phyloP scores from a whole-genome alignment of 2,329 filamentous ascomycete species.

The Ceratocystis eucalypticola region DNA sequence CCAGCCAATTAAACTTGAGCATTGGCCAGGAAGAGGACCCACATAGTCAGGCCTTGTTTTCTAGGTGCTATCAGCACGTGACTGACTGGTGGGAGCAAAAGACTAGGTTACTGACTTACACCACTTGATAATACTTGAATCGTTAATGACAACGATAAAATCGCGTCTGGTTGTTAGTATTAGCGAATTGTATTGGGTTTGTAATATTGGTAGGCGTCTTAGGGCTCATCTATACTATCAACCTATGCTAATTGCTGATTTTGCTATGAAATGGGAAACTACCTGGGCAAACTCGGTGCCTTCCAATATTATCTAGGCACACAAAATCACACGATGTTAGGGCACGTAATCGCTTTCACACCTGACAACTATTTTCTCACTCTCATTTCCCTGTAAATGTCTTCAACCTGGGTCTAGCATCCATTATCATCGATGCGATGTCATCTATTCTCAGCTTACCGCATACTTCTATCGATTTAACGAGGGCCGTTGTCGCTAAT shows the following conservation, averaged over 20 bases:
- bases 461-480: constrained; percentile 12
- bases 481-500: constrained; percentile 17
- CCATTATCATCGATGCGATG: background rate
- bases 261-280: background rate
- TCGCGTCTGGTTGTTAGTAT: no score
- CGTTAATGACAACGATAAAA: no score
- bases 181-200: background rate
- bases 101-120: no score
- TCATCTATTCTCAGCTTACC: constrained; percentile 11
- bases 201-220: background rate
- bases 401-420: background rate
- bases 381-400: background rate
- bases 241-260: background rate
- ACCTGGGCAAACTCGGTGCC: background rate
- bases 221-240: background rate
- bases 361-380: background rate
- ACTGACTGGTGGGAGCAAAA: background rate
- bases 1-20: constrained; percentile 14
- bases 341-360: background rate
- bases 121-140: no score
- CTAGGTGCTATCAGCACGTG: constrained; percentile 6
- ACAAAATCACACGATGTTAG: background rate
- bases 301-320: background rate
- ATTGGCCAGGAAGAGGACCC: constrained; percentile 2
- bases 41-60: background rate